Percentiles rank a stretch among this genome's conserved stretches.
phyloP scores from a whole-genome alignment of 192 early-diverging fungal genomes.

The Gryganskiella cystojenkinii region DNA sequence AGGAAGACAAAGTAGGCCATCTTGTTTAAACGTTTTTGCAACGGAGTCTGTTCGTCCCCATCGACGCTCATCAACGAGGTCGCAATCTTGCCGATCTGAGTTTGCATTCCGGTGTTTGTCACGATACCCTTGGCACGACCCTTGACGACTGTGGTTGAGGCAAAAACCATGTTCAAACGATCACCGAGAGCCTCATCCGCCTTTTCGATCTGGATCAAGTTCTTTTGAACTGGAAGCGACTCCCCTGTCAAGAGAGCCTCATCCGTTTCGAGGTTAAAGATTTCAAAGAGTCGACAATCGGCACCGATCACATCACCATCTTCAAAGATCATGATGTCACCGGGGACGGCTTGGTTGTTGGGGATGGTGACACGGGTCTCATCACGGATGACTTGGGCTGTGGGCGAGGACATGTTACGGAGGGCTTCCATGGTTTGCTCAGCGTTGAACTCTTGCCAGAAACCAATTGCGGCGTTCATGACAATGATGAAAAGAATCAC shows the following conservation, averaged over 20 bases:
- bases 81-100: conserved; percentile 93
- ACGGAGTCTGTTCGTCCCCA: conserved; percentile 65
- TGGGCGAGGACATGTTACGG: conserved; percentile 86
- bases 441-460: conserved; percentile 91
- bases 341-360: conserved; percentile 80
- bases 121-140: conserved; percentile 94
- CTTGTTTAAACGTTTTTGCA: conserved; percentile 71
- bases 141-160: conserved; percentile 86
- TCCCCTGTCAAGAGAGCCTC: conserved; percentile 95
- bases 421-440: conserved; percentile 95
- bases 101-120: conserved; percentile 79
- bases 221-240: conserved; percentile 82
- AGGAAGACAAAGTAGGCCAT: conserved; percentile 83
- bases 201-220: conserved; percentile 70
- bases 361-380: conserved; percentile 79
- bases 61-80: conserved; percentile 76
- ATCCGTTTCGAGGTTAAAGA: conserved; percentile 90
- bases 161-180: conserved; percentile 90
- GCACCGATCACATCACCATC: conserved; percentile 94
- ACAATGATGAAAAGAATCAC: conserved; percentile 83
- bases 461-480: conserved; percentile 88
- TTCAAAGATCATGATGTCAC: conserved; percentile 91
- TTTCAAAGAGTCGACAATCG: conserved; percentile 86
- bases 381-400: conserved; percentile 85
- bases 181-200: conserved; percentile 81